Evolutionary conservation across 2,329 filamentous ascomycete species (phyloP), one percentile per base, ranked within the genome.

Genomic region (Blumeriella jaapii): DNA sequence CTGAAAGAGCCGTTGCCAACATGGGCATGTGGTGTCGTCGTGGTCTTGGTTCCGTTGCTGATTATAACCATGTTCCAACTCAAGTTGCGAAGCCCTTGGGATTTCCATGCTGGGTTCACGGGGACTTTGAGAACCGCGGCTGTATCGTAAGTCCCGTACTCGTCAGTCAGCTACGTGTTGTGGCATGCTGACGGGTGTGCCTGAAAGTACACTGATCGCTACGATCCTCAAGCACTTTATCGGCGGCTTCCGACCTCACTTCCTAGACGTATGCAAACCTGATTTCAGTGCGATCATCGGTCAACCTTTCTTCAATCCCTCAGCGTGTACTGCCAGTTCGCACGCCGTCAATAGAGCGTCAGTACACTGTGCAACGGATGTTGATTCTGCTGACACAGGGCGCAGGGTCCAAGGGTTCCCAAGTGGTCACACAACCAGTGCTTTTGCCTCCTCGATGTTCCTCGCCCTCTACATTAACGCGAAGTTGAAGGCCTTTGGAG

Each of bases 161-260:
- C 4, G 15, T 4, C 3, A 6, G 15, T 7, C 13, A 27, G 12
- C 5, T 13, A 4, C 12, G 25, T 7, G 5, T 3, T 13, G 12
- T 27, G 11, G 25, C n/a, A 4, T 27, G n/a, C 9, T 27, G 25
- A 27, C n/a, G n/a, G 8, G 12, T 5, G 24, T 6, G 8, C 15
- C 7, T 20, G 5, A 33, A 18, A 75, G 74, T 4, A 71, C 77
- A 13, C 69, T 82, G 29, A 81, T 84, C 59, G 78, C 82, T 49
- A 77, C 82, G 44, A 74, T 82, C 50, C 49, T 83, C 55, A 84
- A 84, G 57, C 77, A 70, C 65, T 69, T 83, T 29, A 79, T 83
- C 40, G 80, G 80, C 8, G 78, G 78, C 3, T 61, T 78, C 28
- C 68, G 77, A 13, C 79, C 78, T 1, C 71, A 82, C 55, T 82